Conservation (phyloP, 805 yeast species). For the Clavispora santaluciae region DNA sequence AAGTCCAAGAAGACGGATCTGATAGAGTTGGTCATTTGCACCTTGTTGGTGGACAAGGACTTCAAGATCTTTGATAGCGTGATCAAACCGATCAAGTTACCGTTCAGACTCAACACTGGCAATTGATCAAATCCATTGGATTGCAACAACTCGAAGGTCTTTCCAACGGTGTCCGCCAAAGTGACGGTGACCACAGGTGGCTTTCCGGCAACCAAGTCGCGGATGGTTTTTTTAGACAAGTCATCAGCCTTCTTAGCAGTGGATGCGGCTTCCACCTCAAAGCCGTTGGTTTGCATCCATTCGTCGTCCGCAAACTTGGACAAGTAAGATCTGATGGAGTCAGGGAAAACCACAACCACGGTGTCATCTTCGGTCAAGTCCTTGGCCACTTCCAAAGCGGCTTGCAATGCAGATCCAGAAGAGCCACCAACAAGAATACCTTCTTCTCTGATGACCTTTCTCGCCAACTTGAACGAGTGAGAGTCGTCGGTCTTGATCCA, state of each 20-base stretch:
- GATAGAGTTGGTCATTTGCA: constrained; percentile 53
- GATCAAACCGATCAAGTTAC: constrained; percentile 68
- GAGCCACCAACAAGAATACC: constrained; percentile 90
- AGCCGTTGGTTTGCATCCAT: constrained; percentile 79
- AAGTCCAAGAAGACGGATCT: constrained; percentile 65
- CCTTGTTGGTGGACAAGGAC: constrained; percentile 56
- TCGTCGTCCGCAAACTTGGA: constrained; percentile 87
- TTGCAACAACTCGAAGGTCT: constrained; percentile 65
- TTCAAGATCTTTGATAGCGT: constrained; percentile 71
- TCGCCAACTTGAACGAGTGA: constrained; percentile 72
- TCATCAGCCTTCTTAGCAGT: constrained; percentile 40
- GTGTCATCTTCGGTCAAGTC: constrained; percentile 68
- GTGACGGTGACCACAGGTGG: constrained; percentile 77
- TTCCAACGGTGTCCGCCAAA: constrained; percentile 52
- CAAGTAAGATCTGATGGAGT: constrained; percentile 79
- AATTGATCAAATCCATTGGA: constrained; percentile 80
- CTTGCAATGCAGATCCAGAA: constrained; percentile 78
- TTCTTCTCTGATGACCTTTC: constrained; percentile 78
- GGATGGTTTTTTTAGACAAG: constrained; percentile 45
- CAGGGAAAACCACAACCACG: constrained; percentile 80
- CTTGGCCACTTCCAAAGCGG: constrained; percentile 65
- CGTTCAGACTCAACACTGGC: constrained; percentile 62
- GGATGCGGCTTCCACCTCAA: constrained; percentile 51
- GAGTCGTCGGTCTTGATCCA: constrained; percentile 88
- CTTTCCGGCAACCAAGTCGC: constrained; percentile 56